Conservation (phyloP, 2,329 filamentous ascomycete species). For the Camillea tinctor region DNA sequence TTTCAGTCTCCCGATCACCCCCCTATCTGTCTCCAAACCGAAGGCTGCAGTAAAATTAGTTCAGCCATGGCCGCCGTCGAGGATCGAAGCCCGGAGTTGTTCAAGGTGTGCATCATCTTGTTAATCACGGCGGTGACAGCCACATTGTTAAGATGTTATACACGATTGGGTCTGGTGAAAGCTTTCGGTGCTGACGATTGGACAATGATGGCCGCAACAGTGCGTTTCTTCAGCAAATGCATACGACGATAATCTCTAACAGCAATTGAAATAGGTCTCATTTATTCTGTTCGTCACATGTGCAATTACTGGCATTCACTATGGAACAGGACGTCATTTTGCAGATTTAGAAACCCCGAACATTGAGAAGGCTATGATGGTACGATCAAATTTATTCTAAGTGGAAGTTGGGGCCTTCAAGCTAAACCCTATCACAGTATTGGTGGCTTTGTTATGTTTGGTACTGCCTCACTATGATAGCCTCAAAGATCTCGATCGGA, state of each 20-base stretch:
- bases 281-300: slow-evolving; percentile 38
- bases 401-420: neutral
- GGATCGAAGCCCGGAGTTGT: neutral
- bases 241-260: neutral
- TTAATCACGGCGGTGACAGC: neutral
- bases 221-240: neutral
- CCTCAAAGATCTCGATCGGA: slow-evolving; percentile 23
- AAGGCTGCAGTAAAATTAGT: neutral
- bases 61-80: neutral
- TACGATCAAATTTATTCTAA: slow-evolving; percentile 14
- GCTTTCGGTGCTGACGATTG: slow-evolving; percentile 13
- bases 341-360: slow-evolving; percentile 29
- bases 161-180: slow-evolving; percentile 11
- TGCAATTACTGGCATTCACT: slow-evolving; percentile 35
- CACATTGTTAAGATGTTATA: slow-evolving; percentile 3
- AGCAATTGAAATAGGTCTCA: slow-evolving; percentile 24
- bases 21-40: neutral
- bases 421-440: slow-evolving; percentile 12
- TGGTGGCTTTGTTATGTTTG: slow-evolving; percentile 25
- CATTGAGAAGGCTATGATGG: slow-evolving; percentile 35
- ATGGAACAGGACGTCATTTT: slow-evolving; percentile 42
- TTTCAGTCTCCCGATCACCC: neutral
- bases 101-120: neutral
- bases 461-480: slow-evolving; percentile 22
- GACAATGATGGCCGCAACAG: slow-evolving; percentile 13